Percentiles rank a stretch among this genome's conserved stretches.
Evolutionary conservation across 2,329 filamentous ascomycete species (phyloP).

Genomic region (Diplodia mutila): DNA sequence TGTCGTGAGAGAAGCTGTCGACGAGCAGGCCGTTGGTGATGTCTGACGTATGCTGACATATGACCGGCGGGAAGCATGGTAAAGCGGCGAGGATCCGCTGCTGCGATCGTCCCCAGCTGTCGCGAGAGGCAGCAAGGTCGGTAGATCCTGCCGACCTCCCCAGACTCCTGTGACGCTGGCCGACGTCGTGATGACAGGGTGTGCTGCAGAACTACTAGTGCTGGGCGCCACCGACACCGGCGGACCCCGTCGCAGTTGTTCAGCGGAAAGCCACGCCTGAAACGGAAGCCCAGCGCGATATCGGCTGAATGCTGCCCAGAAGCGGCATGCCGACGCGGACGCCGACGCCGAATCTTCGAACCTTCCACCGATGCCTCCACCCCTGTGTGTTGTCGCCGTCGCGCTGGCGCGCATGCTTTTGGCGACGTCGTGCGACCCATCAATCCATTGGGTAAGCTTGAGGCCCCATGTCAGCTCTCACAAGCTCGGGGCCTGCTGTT

Average conservation of each 20-base stretch:
- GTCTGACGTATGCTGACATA: constrained; percentile 19
- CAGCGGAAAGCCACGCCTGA: background rate
- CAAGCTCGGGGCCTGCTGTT: background rate
- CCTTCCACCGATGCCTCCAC: background rate
- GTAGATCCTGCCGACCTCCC: constrained; percentile 3
- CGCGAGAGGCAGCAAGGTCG: background rate
- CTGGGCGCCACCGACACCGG: constrained; percentile 20
- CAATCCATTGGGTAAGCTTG: background rate
- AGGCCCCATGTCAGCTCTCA: background rate
- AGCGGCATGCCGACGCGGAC: background rate
- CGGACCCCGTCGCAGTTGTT: constrained; percentile 10
- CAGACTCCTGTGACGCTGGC: constrained; percentile 9
- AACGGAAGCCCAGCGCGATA: constrained; percentile 5
- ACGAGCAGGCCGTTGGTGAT: background rate
- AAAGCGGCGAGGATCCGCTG: constrained; percentile 6
- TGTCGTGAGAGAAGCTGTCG: background rate
- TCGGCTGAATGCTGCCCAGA: constrained; percentile 4
- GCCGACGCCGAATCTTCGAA: background rate
- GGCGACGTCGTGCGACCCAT: background rate
- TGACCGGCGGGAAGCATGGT: background rate
- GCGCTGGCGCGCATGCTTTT: constrained; percentile 6
- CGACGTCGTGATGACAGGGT: background rate
- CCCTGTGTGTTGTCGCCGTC: background rate
- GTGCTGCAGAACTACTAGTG: background rate
- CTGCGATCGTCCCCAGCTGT: constrained; percentile 5